A percentile compares a stretch with the other conserved stretches of the same genome.
Conservation (phyloP, 768 basidiomycete species). For the Collybiopsis confluens region DNA sequence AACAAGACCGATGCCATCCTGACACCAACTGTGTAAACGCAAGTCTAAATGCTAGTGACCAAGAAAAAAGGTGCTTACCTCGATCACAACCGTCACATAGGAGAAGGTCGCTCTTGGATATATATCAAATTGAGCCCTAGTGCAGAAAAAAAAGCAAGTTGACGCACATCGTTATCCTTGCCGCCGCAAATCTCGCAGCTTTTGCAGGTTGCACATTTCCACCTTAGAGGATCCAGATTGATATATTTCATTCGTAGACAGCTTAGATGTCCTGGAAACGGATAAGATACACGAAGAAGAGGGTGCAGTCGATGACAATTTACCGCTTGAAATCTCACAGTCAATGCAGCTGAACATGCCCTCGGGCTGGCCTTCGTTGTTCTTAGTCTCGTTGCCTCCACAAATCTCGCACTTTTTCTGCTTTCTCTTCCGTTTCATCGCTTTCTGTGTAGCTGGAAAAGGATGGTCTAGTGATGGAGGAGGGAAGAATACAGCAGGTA, state of each 20-base stretch:
- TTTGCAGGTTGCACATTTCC: slow-evolving; percentile 92
- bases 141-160: slow-evolving; percentile 6
- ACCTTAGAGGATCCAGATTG: slow-evolving; percentile 53
- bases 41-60: too few species aligned
- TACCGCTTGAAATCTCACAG: slow-evolving; percentile 77
- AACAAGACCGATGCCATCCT: slow-evolving; percentile 87
- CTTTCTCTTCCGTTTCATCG: slow-evolving; percentile 42
- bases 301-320: slow-evolving; percentile 15
- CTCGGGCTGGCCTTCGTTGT: slow-evolving; percentile 57
- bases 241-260: slow-evolving; percentile 51
- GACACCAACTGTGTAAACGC: slow-evolving; percentile 10
- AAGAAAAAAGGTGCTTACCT: slow-evolving; percentile 40
- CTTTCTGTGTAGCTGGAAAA: slow-evolving; percentile 36
- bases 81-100: slow-evolving; percentile 95
- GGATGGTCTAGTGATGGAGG: slow-evolving; percentile 39
- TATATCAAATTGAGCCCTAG: slow-evolving; percentile 6
- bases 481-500: slow-evolving; percentile 47
- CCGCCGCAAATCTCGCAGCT: slow-evolving; percentile 81
- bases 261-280: slow-evolving; percentile 69
- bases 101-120: slow-evolving; percentile 67
- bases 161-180: slow-evolving; percentile 86
- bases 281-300: slow-evolving; percentile 2
- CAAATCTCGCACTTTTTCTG: slow-evolving; percentile 74
- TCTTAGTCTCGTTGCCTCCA: slow-evolving; percentile 55
- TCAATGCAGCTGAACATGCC: slow-evolving; percentile 73